Evolutionary conservation across 495 filamentous ascomycete genomes (phyloP).

Genomic region (Niebla homalea): DNA sequence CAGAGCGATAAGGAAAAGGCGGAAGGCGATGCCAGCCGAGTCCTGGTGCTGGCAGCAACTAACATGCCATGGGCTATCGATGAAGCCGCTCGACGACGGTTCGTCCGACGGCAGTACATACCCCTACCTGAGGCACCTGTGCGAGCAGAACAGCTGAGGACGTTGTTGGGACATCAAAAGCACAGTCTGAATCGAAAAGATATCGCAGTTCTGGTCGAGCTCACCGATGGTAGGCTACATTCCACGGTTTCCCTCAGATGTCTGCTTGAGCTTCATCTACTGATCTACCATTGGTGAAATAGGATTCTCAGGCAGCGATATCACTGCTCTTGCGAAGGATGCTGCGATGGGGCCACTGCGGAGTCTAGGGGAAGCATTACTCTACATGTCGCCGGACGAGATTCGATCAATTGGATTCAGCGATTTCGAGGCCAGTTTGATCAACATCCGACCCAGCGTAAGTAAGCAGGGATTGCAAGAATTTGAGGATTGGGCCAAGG

Average conservation of each 20-base stretch:
- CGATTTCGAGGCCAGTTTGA: slow-evolving; percentile 78
- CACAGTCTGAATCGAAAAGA: slow-evolving; percentile 64
- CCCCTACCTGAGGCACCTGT: slow-evolving; percentile 79
- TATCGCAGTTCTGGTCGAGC: slow-evolving; percentile 58
- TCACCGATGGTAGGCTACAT: slow-evolving; percentile 66
- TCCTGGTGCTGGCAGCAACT: slow-evolving; percentile 88
- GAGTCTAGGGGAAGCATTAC: slow-evolving; percentile 75
- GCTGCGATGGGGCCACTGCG: slow-evolving; percentile 95
- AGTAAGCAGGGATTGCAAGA: slow-evolving; percentile 66
- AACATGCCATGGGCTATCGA: slow-evolving; percentile 98
- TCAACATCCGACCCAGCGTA: slow-evolving; percentile 82
- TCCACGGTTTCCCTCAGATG: neutral
- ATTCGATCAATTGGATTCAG: slow-evolving; percentile 72
- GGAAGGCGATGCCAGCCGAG: slow-evolving; percentile 75
- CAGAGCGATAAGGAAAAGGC: slow-evolving; percentile 51
- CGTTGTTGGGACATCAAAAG: slow-evolving; percentile 72
- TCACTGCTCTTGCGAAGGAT: slow-evolving; percentile 94
- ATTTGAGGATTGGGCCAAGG: slow-evolving; percentile 88
- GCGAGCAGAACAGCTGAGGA: slow-evolving; percentile 61
- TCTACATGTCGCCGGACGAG: slow-evolving; percentile 85
- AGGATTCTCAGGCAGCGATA: slow-evolving; percentile 96
- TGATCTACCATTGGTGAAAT: neutral
- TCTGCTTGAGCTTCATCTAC: neutral
- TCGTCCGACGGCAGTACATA: slow-evolving; percentile 92
- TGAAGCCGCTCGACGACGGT: slow-evolving; percentile 81